Base-by-base conservation (phyloP, 192 early-diverging fungal genomes). In the Spizellomyces punctatus region DNA sequence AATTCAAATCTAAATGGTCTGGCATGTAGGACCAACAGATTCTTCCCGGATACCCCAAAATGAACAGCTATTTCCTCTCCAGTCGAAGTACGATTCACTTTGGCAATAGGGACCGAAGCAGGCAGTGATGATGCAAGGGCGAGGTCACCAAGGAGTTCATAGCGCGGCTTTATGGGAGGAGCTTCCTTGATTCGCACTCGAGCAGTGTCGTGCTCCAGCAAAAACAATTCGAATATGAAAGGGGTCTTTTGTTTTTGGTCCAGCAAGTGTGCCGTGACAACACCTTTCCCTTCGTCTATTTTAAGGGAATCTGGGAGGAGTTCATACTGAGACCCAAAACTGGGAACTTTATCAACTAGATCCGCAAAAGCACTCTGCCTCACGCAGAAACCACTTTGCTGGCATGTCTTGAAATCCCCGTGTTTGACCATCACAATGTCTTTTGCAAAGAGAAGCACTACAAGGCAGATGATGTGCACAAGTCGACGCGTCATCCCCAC, bases 371-470 rank as follows among this genome's bases (percentile, higher is more conserved):
- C 91, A 6, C 93, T 83, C 77, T 99, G 94, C 49, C 97, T 91
- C 10, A 80, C 74, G 77, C 95, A 98, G 75, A 99, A 99, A 6
- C 89, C 90, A 36, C 87, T 86, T 61, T 98, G 91, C 27, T 87
- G 78, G 77, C 95, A 96, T 0, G 82, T 91, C 76, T 95, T 96
- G 74, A 99, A 99, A 76, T 99, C 96, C 67, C 92, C 45, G 46
- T 71, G 81, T 62, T 85, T 85, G 22, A 85, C 83, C 67, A 76
- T 79, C 27, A 36, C 27, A 2, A 36, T 36, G 6, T 22, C 47
- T 9, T 21, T 49, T 6, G 49, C 49, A 12, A 6, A 10, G 47
- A 58, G 65, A 2, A 74, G 42, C 0, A 68, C 27, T 36, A 36
- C 27, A 36, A 36, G 27, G 27, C 27, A 36, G 27, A 36, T 36